Base-by-base conservation (phyloP, 2,329 filamentous ascomycete genomes). In the Aureobasidium sp. region DNA sequence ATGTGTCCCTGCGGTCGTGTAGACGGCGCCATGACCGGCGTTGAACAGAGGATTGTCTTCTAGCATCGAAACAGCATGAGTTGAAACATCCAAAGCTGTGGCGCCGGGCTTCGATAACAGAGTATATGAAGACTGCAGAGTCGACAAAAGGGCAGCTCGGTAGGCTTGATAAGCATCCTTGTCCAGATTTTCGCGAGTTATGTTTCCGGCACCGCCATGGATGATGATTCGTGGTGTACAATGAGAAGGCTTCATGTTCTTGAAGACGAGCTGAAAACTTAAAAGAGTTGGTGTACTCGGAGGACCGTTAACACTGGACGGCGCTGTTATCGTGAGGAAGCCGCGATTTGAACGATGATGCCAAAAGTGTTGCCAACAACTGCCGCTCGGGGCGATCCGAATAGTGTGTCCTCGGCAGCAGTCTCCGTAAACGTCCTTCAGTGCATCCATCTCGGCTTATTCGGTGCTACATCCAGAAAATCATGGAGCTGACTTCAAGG, bases 41-140 rank as follows among this genome's bases (percentile, higher is more conserved):
- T 96, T 96, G 81, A 94, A 96, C 5, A 95, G 82, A 1, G 87
- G 82, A 70, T 91, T 84, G 70, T 95, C 80, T 76, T 96, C 91
- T 17, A 96, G 83, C 29, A 87, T 80, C 1, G 80, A 78, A 12
- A 95, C 90, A 48, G 91, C 91, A 72, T 87, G 83, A 1, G 87
- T 87, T 1, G 90, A 90, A 0, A 86, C 83, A 61, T 90, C 86
- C 15, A 96, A 80, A 0, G 91, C 89, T 0, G 80, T 80, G 9
- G 83, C 81, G 2, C 65, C 65, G 0, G 73, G 71, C 3, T 68
- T 57, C 0, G 56, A 45, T 0, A 80, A 72, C 3, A 68, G 63
- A 0, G 62, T 25, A 11, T 70, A 62, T 0, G 75, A 68, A 27
- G 67, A 56, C 11, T 65, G 20, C 1, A 79, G 66, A 58, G 78